A percentile compares a stretch with the other conserved stretches of the same genome.
Conservation (phyloP, 805 yeast genomes). For the Starmerella floricola region DNA sequence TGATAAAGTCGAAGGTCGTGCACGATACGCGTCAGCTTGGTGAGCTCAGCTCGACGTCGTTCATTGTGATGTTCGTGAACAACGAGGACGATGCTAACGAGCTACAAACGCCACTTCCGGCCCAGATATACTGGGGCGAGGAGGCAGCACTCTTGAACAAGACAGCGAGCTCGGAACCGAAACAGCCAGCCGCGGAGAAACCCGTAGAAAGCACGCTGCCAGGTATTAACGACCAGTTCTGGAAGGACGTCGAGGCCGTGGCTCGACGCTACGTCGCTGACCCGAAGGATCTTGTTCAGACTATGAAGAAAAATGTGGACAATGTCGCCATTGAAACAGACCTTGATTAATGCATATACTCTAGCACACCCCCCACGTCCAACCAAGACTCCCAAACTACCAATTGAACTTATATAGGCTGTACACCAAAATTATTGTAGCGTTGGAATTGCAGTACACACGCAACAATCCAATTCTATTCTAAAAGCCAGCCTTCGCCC, state of each 20-base stretch:
- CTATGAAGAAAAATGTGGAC: background rate
- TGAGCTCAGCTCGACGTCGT: slow-evolving; percentile 16
- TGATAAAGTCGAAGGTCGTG: slow-evolving; percentile 20
- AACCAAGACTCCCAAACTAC: no score
- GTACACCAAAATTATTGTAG: no score
- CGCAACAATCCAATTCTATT: no score
- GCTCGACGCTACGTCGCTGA: slow-evolving; percentile 16
- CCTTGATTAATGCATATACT: no score
- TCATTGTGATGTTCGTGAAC: slow-evolving; percentile 20
- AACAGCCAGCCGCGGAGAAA: background rate
- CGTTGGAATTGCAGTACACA: no score
- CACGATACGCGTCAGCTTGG: slow-evolving; percentile 19
- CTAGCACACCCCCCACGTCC: no score
- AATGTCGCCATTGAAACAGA: no score
- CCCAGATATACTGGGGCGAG: slow-evolving; percentile 21
- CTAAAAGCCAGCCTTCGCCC: no score
- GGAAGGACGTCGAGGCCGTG: slow-evolving; percentile 18
- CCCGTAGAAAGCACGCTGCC: background rate
- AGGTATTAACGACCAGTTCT: slow-evolving; percentile 18
- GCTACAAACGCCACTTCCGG: slow-evolving; percentile 13
- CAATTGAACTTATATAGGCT: no score
- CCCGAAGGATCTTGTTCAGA: slow-evolving; percentile 8
- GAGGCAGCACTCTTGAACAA: background rate
- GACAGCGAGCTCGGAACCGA: background rate
- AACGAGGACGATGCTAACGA: slow-evolving; percentile 3